Evolutionary conservation across 1,284 basidiomycete genomes (phyloP).

Genomic region (Ganoderma boninense): DNA sequence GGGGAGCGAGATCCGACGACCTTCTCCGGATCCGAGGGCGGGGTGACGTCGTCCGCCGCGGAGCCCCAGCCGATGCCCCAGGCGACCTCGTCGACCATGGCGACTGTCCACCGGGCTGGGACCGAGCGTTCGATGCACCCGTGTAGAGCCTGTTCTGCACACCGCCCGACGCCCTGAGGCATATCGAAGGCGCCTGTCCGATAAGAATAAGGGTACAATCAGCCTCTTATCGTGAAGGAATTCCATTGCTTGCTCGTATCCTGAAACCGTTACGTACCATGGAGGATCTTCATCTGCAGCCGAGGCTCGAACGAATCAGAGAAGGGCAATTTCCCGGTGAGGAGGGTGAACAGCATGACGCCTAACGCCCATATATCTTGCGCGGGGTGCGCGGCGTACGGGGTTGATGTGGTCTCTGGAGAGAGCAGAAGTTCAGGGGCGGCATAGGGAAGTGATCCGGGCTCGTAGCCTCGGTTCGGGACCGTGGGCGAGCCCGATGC

Average conservation of each 20-base stretch:
- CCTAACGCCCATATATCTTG: constrained; percentile 96
- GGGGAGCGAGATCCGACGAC: constrained; percentile 31
- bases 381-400: constrained; percentile 60
- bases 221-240: constrained; percentile 17
- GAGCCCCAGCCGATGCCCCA: constrained; percentile 83
- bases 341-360: constrained; percentile 84
- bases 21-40: constrained; percentile 33
- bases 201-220: constrained; percentile 21
- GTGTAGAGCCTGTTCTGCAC: constrained; percentile 75
- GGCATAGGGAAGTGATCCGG: constrained; percentile 91
- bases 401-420: constrained; percentile 40
- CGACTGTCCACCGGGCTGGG: constrained; percentile 74
- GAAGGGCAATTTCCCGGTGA: constrained; percentile 87
- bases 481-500: constrained; percentile 39
- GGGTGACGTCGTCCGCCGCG: constrained; percentile 52
- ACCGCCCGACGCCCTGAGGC: constrained; percentile 67
- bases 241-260: not conserved
- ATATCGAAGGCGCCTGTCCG: constrained; percentile 64
- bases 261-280: constrained; percentile 59
- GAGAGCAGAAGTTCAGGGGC: constrained; percentile 79
- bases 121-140: constrained; percentile 79
- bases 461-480: constrained; percentile 60
- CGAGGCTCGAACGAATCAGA: constrained; percentile 89
- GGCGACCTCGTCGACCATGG: constrained; percentile 76
- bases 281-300: constrained; percentile 89